A percentile compares a stretch with the other conserved stretches of the same genome.
phyloP scores from a whole-genome alignment of 2,329 filamentous ascomycete genomes.

The Aspergillus tamarii region DNA sequence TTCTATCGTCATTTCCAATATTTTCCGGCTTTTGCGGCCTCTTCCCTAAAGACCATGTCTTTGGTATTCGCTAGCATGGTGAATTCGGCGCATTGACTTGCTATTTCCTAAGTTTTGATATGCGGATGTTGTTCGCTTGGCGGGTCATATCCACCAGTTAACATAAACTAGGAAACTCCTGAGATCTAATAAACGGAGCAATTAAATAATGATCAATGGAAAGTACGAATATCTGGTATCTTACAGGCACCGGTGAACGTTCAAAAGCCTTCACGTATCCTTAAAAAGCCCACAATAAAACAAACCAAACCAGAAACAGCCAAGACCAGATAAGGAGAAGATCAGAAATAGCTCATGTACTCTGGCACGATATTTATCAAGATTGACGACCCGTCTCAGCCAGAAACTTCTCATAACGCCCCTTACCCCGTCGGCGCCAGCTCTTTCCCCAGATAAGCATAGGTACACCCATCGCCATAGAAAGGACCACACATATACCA shows the following conservation, averaged over 20 bases:
- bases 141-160: not conserved
- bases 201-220: not conserved
- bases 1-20: not conserved
- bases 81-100: constrained; percentile 13
- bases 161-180: not conserved
- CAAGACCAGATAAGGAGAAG: not conserved
- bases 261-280: not conserved
- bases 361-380: not conserved
- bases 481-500: constrained; percentile 33
- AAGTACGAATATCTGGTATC: not conserved
- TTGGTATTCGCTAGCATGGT: constrained; percentile 17
- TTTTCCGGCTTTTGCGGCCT: not conserved
- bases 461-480: constrained; percentile 30
- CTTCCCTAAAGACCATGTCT: constrained; percentile 10
- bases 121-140: not conserved
- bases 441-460: constrained; percentile 38
- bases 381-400: constrained; percentile 20
- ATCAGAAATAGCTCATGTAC: not conserved
- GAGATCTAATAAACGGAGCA: not conserved
- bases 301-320: not conserved
- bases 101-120: constrained; percentile 1
- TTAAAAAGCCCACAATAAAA: not conserved
- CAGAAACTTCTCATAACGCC: constrained; percentile 31
- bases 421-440: constrained; percentile 33
- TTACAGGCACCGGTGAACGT: not conserved